phyloP scores from a whole-genome alignment of 2,329 filamentous ascomycete species.

The Acrodontium crateriforme region DNA sequence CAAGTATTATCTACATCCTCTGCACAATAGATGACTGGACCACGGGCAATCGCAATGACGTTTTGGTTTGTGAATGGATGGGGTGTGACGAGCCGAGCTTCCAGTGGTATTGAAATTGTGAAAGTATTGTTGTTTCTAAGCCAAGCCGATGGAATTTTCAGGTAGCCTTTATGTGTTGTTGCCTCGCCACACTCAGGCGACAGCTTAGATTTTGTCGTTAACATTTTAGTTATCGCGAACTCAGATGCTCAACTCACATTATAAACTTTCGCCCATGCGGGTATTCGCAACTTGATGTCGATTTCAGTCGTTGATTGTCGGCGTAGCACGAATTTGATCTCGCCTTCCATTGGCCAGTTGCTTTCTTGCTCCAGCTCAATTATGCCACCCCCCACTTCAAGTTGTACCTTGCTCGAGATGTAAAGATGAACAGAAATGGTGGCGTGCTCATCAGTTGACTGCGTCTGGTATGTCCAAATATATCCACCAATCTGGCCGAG shows the following conservation, averaged over 20 bases:
- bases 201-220: slow-evolving; percentile 15
- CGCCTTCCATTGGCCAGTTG: slow-evolving; percentile 45
- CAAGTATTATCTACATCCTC: slow-evolving; percentile 46
- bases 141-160: slow-evolving; percentile 32
- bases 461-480: slow-evolving; percentile 34
- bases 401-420: slow-evolving; percentile 32
- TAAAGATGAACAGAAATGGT: slow-evolving; percentile 44
- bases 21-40: slow-evolving; percentile 46
- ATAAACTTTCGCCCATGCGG: slow-evolving; percentile 33
- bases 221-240: background rate
- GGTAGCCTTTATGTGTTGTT: slow-evolving; percentile 35
- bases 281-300: slow-evolving; percentile 39
- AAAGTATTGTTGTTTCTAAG: slow-evolving; percentile 29
- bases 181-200: slow-evolving; percentile 21
- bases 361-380: slow-evolving; percentile 37
- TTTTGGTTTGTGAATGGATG: slow-evolving; percentile 44
- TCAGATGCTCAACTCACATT: slow-evolving; percentile 14
- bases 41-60: slow-evolving; percentile 41
- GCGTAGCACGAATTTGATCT: slow-evolving; percentile 35
- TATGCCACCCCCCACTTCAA: slow-evolving; percentile 22
- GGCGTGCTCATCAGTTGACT: slow-evolving; percentile 10
- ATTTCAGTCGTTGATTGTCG: slow-evolving; percentile 18
- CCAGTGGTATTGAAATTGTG: slow-evolving; percentile 32
- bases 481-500: slow-evolving; percentile 45
- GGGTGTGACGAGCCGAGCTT: slow-evolving; percentile 36